Evolutionary conservation across 805 yeast species (phyloP), one percentile per base, ranked within the genome.

Genomic region (Candida coquimbonensis): DNA sequence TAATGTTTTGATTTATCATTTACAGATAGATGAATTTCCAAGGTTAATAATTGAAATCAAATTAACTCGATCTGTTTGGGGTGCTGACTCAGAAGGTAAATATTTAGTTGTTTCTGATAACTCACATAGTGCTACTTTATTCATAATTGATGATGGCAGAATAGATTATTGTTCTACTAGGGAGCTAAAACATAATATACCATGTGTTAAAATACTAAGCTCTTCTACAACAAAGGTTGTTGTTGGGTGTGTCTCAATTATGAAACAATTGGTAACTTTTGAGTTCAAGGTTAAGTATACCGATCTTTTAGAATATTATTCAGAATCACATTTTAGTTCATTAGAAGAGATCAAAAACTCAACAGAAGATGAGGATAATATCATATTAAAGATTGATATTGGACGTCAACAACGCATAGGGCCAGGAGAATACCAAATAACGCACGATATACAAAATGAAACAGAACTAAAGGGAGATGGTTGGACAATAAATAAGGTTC

Each of bases 21-120:
- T 70, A 2, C 60, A 58, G 6, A 54, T 58, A 0, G 62, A 58
- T 9, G 44, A 57, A 11, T 52, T 52, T 29, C 45, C 63, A 2
- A 48, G 53, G 7, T 57, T 69, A 3, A 65, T 58, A 19, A 54
- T 62, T 33, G 55, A 53, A 25, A 45, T 74, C 4, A 63, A 60
- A 31, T 52, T 73, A 46, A 63, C 63, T 7, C 61, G 73, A 2
- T 77, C 84, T 1, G 77, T 73, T 2, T 83, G 89, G 89, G 86
- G 87, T 0, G 53, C 78, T 17, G 85, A 79, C 53, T 60, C 74
- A 35, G 51, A 60, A n/a, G 55, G 60, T 34, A 56, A 67, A 44
- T 44, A 75, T 37, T 49, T 81, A 13, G 75, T 66, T 0, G 69
- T 73, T 0, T 73, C 84, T 0, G 85, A 80, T 50, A 82, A 82